A percentile compares a stretch with the other conserved stretches of the same genome.
Conservation (phyloP, 495 filamentous ascomycete genomes). For the Hyaloscypha hepaticicola region DNA sequence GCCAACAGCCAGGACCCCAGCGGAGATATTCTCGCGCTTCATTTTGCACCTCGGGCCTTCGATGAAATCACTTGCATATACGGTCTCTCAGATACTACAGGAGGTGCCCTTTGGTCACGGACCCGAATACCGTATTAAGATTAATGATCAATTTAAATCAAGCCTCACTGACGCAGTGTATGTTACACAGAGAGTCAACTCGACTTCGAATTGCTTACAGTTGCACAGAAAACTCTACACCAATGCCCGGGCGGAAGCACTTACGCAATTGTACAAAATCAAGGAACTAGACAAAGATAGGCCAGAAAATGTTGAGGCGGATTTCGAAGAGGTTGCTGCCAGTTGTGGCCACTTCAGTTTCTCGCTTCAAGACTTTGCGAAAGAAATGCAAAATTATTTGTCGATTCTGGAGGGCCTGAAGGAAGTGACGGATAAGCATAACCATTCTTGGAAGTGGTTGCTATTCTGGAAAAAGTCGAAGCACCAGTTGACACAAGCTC, state of each 20-base stretch:
- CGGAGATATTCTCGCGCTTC: conserved; percentile 85
- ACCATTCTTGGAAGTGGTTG: conserved; percentile 82
- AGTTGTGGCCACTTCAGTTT: conserved; percentile 95
- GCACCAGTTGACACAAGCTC: conserved; percentile 1
- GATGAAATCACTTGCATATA: conserved; percentile 93
- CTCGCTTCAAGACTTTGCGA: conserved; percentile 81
- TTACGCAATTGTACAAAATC: conserved; percentile 73
- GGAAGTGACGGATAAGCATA: conserved; percentile 52
- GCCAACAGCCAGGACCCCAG: conserved; percentile 50
- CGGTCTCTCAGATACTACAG: conserved; percentile 81
- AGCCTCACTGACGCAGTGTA: conserved; percentile 75
- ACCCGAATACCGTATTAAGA: conserved; percentile 62
- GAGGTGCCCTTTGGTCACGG: conserved; percentile 76
- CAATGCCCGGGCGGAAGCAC: conserved; percentile 67
- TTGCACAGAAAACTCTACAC: conserved; percentile 60
- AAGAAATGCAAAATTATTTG: conserved; percentile 82
- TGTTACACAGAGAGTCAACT: background rate
- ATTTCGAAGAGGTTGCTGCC: conserved; percentile 93
- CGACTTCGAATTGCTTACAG: background rate
- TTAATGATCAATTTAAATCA: conserved; percentile 73
- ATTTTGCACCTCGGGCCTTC: conserved; percentile 85
- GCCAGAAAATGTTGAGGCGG: conserved; percentile 75
- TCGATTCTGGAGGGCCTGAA: conserved; percentile 82
- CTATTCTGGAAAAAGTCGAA: conserved; percentile 64
- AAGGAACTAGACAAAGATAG: conserved; percentile 65